Conservation (phyloP, 164 flowering plant species). For the Stephania japonica region DNA sequence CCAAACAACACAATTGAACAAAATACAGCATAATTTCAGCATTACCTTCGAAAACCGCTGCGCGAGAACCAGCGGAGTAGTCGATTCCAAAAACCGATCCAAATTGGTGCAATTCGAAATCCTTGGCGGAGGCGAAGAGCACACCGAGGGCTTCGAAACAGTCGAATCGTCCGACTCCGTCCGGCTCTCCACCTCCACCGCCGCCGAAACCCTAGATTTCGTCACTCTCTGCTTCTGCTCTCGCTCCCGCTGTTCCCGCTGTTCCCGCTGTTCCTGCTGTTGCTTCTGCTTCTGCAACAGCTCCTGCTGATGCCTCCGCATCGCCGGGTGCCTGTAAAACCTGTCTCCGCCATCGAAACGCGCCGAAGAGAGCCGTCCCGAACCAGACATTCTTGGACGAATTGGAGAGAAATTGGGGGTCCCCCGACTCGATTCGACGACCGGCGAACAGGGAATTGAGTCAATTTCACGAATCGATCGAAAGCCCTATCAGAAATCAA, state of each 20-base stretch:
- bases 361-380: constrained; percentile 1
- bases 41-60: constrained; percentile 46
- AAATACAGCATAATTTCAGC: background rate
- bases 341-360: constrained; percentile 17
- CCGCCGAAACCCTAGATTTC: constrained; percentile 6
- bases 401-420: background rate
- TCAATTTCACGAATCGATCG: background rate
- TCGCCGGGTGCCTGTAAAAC: constrained; percentile 18
- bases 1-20: background rate
- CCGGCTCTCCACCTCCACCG: constrained; percentile 11
- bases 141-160: constrained; percentile 14
- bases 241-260: constrained; percentile 5
- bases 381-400: constrained; percentile 10
- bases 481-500: background rate
- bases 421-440: background rate
- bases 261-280: constrained; percentile 4
- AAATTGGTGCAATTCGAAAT: constrained; percentile 31
- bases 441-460: background rate
- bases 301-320: constrained; percentile 15
- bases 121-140: constrained; percentile 8
- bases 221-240: background rate
- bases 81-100: constrained; percentile 52
- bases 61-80: constrained; percentile 45
- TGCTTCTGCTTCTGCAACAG: constrained; percentile 6
- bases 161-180: constrained; percentile 13